Conservation (phyloP, 805 yeast genomes). For the Wickerhamiella brachini region DNA sequence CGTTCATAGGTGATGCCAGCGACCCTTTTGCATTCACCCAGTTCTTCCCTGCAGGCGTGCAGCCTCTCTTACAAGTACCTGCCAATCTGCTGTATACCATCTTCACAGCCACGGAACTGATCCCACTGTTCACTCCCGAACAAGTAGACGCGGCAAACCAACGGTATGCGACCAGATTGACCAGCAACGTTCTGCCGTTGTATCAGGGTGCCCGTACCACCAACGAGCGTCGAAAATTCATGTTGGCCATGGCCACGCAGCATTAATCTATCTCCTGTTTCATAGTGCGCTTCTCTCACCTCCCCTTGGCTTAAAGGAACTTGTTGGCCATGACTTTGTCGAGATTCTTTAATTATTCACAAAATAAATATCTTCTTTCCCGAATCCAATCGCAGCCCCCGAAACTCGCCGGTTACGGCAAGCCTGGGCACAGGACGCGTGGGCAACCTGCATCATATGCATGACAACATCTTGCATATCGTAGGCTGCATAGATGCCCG, state of each 20-base stretch:
- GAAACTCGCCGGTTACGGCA: neutral
- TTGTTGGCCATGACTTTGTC: neutral
- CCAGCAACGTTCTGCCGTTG: constrained; percentile 15
- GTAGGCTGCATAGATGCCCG: no score
- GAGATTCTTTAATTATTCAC: neutral
- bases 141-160: constrained; percentile 17
- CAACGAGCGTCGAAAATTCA: constrained; percentile 15
- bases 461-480: neutral
- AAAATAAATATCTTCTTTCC: no score
- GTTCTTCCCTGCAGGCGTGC: constrained; percentile 61
- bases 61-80: constrained; percentile 38
- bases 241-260: constrained; percentile 8
- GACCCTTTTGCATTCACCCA: constrained; percentile 74
- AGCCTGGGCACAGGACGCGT: neutral
- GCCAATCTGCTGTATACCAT: constrained; percentile 33
- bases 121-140: constrained; percentile 19
- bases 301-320: no score
- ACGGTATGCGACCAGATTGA: constrained; percentile 14
- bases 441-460: neutral
- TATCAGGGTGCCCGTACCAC: constrained; percentile 11
- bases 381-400: neutral
- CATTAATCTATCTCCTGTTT: neutral
- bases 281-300: neutral
- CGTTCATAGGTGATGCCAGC: constrained; percentile 68
- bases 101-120: constrained; percentile 11